phyloP scores from a whole-genome alignment of 208 protist species.

The Leishmania turanica region DNA sequence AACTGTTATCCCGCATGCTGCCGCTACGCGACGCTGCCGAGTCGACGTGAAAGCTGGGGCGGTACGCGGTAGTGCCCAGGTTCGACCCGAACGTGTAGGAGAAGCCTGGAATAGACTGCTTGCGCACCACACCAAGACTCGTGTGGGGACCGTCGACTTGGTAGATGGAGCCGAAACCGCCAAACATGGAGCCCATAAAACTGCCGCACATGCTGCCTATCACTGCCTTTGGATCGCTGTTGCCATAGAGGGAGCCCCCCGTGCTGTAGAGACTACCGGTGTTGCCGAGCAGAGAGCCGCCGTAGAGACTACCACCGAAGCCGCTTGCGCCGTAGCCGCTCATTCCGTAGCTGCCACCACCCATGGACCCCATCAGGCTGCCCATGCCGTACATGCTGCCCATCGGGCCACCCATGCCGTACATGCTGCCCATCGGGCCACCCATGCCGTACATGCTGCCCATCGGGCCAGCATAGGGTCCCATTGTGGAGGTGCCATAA shows the following conservation, averaged over 20 bases:
- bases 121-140: slow-evolving; percentile 41
- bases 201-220: slow-evolving; percentile 56
- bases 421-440: slow-evolving; percentile 16
- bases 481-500: slow-evolving; percentile 1
- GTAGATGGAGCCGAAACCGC: slow-evolving; percentile 48
- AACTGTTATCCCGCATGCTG: slow-evolving; percentile 18
- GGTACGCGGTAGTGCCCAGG: slow-evolving; percentile 12
- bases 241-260: slow-evolving; percentile 54
- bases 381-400: slow-evolving; percentile 27
- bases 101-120: slow-evolving; percentile 37
- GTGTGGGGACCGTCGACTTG: slow-evolving; percentile 34
- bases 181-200: slow-evolving; percentile 25
- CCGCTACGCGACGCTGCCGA: neutral
- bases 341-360: slow-evolving; percentile 28
- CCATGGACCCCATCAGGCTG: slow-evolving; percentile 28
- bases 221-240: slow-evolving; percentile 22
- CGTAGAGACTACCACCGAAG: slow-evolving; percentile 45
- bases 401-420: slow-evolving; percentile 18
- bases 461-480: neutral
- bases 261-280: slow-evolving; percentile 44
- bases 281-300: slow-evolving; percentile 36
- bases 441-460: slow-evolving; percentile 19
- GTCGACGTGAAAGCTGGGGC: slow-evolving; percentile 22
- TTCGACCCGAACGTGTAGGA: slow-evolving; percentile 50
- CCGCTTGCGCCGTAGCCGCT: slow-evolving; percentile 21